These are phyloP conservation scores for Coemansia biformis DNA, from an alignment of 192 early-diverging fungal genomes.

Conservation along the genomic window DNA sequence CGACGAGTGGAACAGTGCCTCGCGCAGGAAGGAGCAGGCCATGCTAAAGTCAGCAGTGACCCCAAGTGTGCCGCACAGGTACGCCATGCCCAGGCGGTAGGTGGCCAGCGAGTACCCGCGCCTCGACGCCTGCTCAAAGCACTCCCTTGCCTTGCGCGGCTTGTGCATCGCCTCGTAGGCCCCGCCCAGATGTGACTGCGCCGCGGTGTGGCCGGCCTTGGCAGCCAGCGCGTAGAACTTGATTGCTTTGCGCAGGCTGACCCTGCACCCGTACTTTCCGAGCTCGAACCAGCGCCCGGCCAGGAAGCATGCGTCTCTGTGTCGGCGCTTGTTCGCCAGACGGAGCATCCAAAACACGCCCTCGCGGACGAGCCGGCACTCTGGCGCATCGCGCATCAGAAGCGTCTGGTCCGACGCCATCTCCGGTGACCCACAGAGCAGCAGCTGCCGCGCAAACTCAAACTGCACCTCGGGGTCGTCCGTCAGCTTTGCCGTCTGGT, in stretches of 20 bases:
- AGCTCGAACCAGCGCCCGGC: constrained; percentile 49
- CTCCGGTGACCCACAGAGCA: constrained; percentile 43
- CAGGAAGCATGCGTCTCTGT: constrained; percentile 37
- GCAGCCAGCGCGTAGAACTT: constrained; percentile 36
- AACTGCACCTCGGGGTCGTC: constrained; percentile 65
- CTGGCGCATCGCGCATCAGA: constrained; percentile 14
- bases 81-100: constrained; percentile 45
- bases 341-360: constrained; percentile 50
- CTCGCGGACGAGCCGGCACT: constrained; percentile 40
- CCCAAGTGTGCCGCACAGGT: constrained; percentile 41
- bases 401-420: constrained; percentile 25
- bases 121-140: constrained; percentile 39
- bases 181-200: constrained; percentile 32
- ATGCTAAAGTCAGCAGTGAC: constrained; percentile 44
- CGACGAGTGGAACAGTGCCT: constrained; percentile 40
- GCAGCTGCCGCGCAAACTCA: constrained; percentile 61
- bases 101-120: constrained; percentile 37
- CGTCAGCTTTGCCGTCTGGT: constrained; percentile 66
- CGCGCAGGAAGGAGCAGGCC: constrained; percentile 46
- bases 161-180: constrained; percentile 28
- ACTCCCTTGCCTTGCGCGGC: constrained; percentile 32
- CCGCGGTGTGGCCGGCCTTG: constrained; percentile 27
- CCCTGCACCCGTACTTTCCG: constrained; percentile 43
- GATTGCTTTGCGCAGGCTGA: constrained; percentile 30
- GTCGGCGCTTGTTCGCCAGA: constrained; percentile 35